Conservation (phyloP, 148 eudicot genomes). For the Camellia sinensis region DNA sequence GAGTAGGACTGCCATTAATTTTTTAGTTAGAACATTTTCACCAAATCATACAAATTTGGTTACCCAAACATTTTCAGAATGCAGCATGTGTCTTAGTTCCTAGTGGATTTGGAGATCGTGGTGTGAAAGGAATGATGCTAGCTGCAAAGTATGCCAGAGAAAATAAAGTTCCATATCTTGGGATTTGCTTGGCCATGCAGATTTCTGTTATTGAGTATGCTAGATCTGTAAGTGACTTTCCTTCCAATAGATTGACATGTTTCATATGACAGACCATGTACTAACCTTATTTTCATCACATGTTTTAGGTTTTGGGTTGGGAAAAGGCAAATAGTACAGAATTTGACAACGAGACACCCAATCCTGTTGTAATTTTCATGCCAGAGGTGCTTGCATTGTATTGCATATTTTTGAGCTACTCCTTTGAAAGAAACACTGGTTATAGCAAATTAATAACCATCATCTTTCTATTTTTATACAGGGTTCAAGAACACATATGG, state of each 20-base stretch:
- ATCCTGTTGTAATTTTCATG: slow-evolving; percentile 89
- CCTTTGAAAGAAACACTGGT: background rate
- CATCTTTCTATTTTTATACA: slow-evolving; percentile 18
- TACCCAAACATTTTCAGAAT: slow-evolving; percentile 42
- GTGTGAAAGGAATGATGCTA: slow-evolving; percentile 84
- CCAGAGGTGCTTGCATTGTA: slow-evolving; percentile 67
- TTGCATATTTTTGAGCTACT: background rate
- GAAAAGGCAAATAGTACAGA: slow-evolving; percentile 73
- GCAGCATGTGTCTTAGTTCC: slow-evolving; percentile 93
- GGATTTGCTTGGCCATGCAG: slow-evolving; percentile 98
- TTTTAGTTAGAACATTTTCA: background rate
- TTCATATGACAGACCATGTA: background rate
- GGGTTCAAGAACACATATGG: slow-evolving; percentile 95
- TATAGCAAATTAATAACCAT: background rate
- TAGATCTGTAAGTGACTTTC: slow-evolving; percentile 58
- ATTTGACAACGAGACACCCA: slow-evolving; percentile 51
- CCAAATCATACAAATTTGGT: background rate
- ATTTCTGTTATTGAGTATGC: slow-evolving; percentile 89
- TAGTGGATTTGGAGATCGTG: slow-evolving; percentile 99
- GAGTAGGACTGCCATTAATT: background rate
- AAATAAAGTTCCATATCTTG: slow-evolving; percentile 85
- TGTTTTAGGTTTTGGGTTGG: slow-evolving; percentile 67
- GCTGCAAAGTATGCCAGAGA: slow-evolving; percentile 97
- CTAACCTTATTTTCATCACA: background rate
- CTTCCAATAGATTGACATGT: slow-evolving; percentile 2